Base-by-base conservation (phyloP, 1,284 basidiomycete species). In the Fistulinella staudtii region DNA sequence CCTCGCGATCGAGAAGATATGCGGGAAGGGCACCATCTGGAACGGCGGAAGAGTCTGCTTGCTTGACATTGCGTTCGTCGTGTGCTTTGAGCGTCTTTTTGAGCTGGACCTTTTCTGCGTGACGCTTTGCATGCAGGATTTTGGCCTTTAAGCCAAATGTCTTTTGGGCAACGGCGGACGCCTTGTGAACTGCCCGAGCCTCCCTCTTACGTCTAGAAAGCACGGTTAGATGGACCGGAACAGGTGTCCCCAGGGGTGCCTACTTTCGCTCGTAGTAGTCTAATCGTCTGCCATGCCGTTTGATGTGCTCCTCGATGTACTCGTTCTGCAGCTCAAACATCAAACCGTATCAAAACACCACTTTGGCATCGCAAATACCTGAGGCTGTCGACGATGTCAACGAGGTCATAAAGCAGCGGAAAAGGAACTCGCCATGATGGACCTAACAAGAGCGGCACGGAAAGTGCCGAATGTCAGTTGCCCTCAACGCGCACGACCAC, bases 81-180 rank as follows among this genome's bases (percentile, higher is more conserved):
- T 99, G 96, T 23, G 93, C 93, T 67, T 97, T 97, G 71, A 99
- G 85, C 31, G 93, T 95, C 78, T 99, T 99, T 72, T 95, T 96
- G 75, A 99, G 89, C 66, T 95, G 93, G 36, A 99, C 89, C 75
- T 99, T 99, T 73, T 99, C 92, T 30, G 91, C 82, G 70, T 98
- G 92, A 47, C 93, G 87, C 69, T 89, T 93, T 45, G 92, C 92
- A 66, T 99, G 96, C 25, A 97, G 82, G 35, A 99, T 77, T 72
- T 99, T 99, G 59, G 94, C 96, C 74, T 97, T 98, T 58, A 97
- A 76, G 71, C 96, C 96, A 56, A 94, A 94, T 34, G 90, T 82
- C 67, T 95, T 94, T 72, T 98, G 94, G 13, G 94, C 92, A 46
- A 83, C 74, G 14, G 86, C 82, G 29, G 95, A 98, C 18, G 81